Evolutionary conservation across 768 basidiomycete species (phyloP), one percentile per base, ranked within the genome.

Genomic region (Cystobasidium onofrii): DNA sequence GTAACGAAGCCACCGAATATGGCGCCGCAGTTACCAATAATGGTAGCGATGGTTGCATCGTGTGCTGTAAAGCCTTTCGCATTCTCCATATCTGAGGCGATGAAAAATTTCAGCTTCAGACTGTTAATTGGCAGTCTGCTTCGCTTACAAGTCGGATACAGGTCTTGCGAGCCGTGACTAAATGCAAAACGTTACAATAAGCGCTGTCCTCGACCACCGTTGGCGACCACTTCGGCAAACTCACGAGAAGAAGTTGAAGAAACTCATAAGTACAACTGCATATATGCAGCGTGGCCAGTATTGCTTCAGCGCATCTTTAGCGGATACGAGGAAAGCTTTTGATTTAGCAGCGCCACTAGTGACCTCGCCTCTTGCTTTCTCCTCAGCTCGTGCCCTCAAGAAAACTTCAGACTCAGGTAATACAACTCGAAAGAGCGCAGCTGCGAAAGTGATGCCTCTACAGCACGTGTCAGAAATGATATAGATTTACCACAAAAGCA

Each of bases 331-430:
- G 84, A 97, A 96, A 0, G 88, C 88, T 84, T 90, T 90, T 67
- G 85, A 78, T 12, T 78, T 75, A 7, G 65, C 23, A 0, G 33
- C 18, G 9, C 73, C 78, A 10, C 80, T 74, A n/a, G 31, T 33
- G 18, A 20, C 50, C 20, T 52, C 44, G 2, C 85, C 84, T 1
- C 46, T 76, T 17, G 83, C 85, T 76, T 87, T 86, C 10, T 83
- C 83, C 33, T 80, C 76, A 1, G 25, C 70, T 0, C 50, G 72
- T 6, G 76, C 76, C 1, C 75, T 73, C 54, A 90, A 75, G 83
- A 92, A 95, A 69, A 86, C 83, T 73, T 85, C 84, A 39, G 88
- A 90, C 82, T 97, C 94, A 0, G 94, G 94, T 0, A 95, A 80
- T 41, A 85, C 25, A 0, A 85, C 10, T 23, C 92, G 85, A 69